Evolutionary conservation across 2,329 filamentous ascomycete species (phyloP).

Genomic region (Diplodia intermedia): DNA sequence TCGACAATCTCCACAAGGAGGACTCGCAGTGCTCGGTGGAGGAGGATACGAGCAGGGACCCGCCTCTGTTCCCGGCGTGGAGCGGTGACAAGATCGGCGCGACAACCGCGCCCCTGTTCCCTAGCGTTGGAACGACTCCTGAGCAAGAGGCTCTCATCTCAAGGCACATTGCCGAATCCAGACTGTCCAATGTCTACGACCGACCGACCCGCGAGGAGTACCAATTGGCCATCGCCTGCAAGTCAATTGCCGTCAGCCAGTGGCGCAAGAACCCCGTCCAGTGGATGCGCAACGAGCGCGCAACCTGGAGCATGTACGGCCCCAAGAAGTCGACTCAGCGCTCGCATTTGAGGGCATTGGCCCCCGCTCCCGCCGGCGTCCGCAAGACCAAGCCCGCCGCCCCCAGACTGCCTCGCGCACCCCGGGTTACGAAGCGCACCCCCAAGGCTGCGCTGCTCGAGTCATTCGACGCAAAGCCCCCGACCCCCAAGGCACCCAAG

Average conservation of each 20-base stretch:
- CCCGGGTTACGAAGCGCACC: slow-evolving; percentile 46
- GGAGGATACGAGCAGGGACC: slow-evolving; percentile 43
- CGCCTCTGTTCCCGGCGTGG: slow-evolving; percentile 46
- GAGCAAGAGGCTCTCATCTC: slow-evolving; percentile 39
- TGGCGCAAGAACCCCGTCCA: slow-evolving; percentile 54
- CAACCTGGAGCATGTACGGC: slow-evolving; percentile 55
- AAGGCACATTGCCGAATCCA: slow-evolving; percentile 41
- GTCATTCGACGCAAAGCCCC: slow-evolving; percentile 50
- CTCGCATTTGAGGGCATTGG: slow-evolving; percentile 46
- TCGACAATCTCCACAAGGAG: slow-evolving; percentile 47
- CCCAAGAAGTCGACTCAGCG: slow-evolving; percentile 48
- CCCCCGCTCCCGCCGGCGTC: slow-evolving; percentile 46
- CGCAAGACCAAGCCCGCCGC: slow-evolving; percentile 46
- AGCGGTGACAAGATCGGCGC: slow-evolving; percentile 40
- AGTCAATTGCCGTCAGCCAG: slow-evolving; percentile 48
- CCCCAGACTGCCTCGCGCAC: slow-evolving; percentile 43
- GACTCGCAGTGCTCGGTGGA: slow-evolving; percentile 43
- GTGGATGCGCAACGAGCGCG: slow-evolving; percentile 62
- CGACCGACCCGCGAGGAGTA: slow-evolving; percentile 47
- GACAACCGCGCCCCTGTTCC: slow-evolving; percentile 44
- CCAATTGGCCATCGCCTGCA: slow-evolving; percentile 44
- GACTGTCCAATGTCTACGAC: slow-evolving; percentile 38
- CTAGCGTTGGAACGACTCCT: slow-evolving; percentile 32
- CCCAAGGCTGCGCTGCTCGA: slow-evolving; percentile 42
- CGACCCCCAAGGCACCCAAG: slow-evolving; percentile 56